Conservation (phyloP, 306 rosid species). For the Vigna nakashimae region DNA sequence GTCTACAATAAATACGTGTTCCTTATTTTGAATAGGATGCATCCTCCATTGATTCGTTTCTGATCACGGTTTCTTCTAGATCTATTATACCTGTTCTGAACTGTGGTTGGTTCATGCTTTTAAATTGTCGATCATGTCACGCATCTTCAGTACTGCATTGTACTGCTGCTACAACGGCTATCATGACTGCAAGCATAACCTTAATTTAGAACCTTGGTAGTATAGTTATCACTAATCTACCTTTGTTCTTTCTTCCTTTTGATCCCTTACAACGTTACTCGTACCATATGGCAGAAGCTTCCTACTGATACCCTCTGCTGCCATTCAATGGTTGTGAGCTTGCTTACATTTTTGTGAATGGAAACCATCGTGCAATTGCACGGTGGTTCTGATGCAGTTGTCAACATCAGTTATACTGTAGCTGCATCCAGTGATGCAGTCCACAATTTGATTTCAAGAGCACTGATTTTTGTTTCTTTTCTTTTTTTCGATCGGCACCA, state of each 20-base stretch:
- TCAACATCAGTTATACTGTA: background rate
- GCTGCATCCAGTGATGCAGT: background rate
- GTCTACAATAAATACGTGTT: conserved; percentile 40
- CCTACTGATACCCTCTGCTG: conserved; percentile 3
- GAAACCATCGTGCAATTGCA: conserved; percentile 13
- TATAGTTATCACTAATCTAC: background rate
- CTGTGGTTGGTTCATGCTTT: conserved; percentile 29
- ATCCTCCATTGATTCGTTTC: background rate
- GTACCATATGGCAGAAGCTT: background rate
- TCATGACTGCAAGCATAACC: background rate
- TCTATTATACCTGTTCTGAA: conserved; percentile 28
- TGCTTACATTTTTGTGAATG: conserved; percentile 5
- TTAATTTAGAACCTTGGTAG: conserved; percentile 9
- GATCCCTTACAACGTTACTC: conserved; percentile 11
- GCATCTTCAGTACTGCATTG: background rate
- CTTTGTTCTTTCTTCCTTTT: background rate
- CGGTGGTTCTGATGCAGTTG: conserved; percentile 30
- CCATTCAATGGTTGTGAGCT: background rate
- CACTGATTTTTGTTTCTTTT: too few species aligned
- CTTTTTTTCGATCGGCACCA: too few species aligned
- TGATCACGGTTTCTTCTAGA: conserved; percentile 33
- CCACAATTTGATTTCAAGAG: conserved; percentile 11
- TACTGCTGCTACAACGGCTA: background rate
- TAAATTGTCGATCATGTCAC: conserved; percentile 1
- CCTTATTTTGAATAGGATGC: conserved; percentile 26